Base-by-base conservation (phyloP, 257 asterid genomes). In the Solanum lycopersicoides region DNA sequence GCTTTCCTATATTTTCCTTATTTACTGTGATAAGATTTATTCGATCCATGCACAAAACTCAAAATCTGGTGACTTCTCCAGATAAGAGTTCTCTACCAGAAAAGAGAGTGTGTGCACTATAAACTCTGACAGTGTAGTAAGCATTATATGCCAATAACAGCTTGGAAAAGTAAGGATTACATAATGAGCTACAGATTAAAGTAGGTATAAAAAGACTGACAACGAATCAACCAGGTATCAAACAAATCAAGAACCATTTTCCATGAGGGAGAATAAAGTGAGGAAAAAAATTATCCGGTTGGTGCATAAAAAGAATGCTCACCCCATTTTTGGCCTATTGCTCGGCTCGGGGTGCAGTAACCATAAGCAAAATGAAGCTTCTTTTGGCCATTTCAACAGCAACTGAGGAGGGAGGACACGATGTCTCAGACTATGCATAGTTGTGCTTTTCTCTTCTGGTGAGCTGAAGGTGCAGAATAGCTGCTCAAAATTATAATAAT, bases 351-450 rank as follows among this genome's bases (percentile, higher is more conserved):
- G 99, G 85, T 97, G 99, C 90, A 96, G 91, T 92, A 97, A 89
- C 99, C 99, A 95, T 75, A 96, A 88, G 95, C 99, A 96, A 95
- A 94, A 97, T 12, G 99, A 93, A 88, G 99, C 99, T 94, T 95
- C 98, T 92, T 95, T 97, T 66, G 99, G 98, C 98, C 99, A 95
- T 92, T 93, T 96, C 74, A 95, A 93, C 83, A 97, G 98, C 92
- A 97, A 90, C 89, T 94, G 97, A 12, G 99, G 99, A 83, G 99
- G 98, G 72, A 97, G 96, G 75, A 96, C 97, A 44, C 99, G 97
- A 86, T 96, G 99, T 88, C 94, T 93, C 86, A 97, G 89, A 90
- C 93, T 97, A 53, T 91, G 93, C 99, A 97, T 97, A 59, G 94
- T 94, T 41, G 97, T 35, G 87, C 92, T 88, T 90, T 96, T 97